Conservation (phyloP, 2,329 filamentous ascomycete genomes). For the Rutstroemia sydowiana region DNA sequence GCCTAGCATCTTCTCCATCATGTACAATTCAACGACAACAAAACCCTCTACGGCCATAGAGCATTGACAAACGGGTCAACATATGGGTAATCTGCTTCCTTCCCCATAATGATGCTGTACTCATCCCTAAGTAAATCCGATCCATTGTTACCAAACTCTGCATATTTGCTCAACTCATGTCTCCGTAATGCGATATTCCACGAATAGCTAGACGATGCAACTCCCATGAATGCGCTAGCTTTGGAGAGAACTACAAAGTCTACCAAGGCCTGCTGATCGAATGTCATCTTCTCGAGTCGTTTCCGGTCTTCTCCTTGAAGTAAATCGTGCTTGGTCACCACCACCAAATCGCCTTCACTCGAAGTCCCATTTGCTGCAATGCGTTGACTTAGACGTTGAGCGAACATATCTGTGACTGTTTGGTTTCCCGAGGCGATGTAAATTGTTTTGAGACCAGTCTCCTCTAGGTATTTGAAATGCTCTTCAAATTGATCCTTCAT, state of each 20-base stretch:
- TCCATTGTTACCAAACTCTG: too few relatives aligned
- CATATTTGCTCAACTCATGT: conserved; percentile 22
- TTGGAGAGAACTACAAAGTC: conserved; percentile 44
- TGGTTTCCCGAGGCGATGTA: conserved; percentile 41
- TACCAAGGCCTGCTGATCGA: conserved; percentile 43
- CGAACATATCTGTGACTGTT: conserved; percentile 36
- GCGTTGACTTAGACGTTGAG: conserved; percentile 23
- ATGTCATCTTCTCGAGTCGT: conserved; percentile 33
- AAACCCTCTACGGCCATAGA: too few relatives aligned
- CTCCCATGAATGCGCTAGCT: conserved; percentile 38
- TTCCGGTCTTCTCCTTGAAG: conserved; percentile 33
- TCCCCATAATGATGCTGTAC: too few relatives aligned
- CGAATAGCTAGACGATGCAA: conserved; percentile 42
- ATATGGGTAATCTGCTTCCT: too few relatives aligned
- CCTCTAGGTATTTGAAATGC: conserved; percentile 33
- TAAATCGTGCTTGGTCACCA: conserved; percentile 36
- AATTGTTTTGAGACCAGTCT: conserved; percentile 31
- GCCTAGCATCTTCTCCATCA: too few relatives aligned
- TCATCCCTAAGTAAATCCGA: too few relatives aligned
- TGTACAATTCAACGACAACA: too few relatives aligned
- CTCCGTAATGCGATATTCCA: conserved; percentile 40
- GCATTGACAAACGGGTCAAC: too few relatives aligned
- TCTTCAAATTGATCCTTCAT: conserved; percentile 36
- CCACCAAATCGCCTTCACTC: conserved; percentile 23
- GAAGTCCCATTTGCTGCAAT: conserved; percentile 29